These are phyloP conservation scores for Kwoniella europaea DNA, from an alignment of 768 basidiomycete species.

Conservation along the genomic window DNA sequence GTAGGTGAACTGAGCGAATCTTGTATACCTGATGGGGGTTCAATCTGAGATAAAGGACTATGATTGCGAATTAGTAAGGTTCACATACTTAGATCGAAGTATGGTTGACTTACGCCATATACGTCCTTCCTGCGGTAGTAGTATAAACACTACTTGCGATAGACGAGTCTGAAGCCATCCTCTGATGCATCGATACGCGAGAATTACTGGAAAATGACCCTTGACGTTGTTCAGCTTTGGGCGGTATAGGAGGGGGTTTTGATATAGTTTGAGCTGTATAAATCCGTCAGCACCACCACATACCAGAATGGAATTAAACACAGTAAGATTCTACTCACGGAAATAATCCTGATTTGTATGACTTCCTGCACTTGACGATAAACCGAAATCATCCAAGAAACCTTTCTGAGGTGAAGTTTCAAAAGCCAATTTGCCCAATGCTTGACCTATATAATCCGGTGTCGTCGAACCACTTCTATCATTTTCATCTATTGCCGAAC, in stretches of 20 bases:
- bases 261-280: slow-evolving; percentile 1
- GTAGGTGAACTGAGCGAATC: slow-evolving; percentile 41
- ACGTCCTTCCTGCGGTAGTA: slow-evolving; percentile 33
- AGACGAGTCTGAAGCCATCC: slow-evolving; percentile 53
- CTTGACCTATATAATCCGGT: slow-evolving; percentile 22
- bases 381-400: slow-evolving; percentile 17
- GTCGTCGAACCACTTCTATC: slow-evolving; percentile 1
- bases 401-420: slow-evolving; percentile 25
- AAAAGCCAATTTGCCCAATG: slow-evolving; percentile 24
- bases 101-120: slow-evolving; percentile 23
- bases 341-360: slow-evolving; percentile 14
- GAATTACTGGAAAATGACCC: slow-evolving; percentile 25
- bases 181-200: slow-evolving; percentile 34
- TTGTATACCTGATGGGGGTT: slow-evolving; percentile 29
- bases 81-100: no score
- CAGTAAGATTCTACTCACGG: slow-evolving; percentile 10
- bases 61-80: no score
- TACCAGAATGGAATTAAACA: not conserved
- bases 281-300: not conserved
- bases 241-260: slow-evolving; percentile 10
- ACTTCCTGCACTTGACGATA: slow-evolving; percentile 7
- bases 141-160: slow-evolving; percentile 51
- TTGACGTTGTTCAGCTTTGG: slow-evolving; percentile 23
- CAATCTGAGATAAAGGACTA: slow-evolving; percentile 49
- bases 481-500: slow-evolving; percentile 15